Evolutionary conservation across 345 rosid genomes (phyloP), one percentile per base, ranked within the genome.

Genomic region (Aegle marmelos): DNA sequence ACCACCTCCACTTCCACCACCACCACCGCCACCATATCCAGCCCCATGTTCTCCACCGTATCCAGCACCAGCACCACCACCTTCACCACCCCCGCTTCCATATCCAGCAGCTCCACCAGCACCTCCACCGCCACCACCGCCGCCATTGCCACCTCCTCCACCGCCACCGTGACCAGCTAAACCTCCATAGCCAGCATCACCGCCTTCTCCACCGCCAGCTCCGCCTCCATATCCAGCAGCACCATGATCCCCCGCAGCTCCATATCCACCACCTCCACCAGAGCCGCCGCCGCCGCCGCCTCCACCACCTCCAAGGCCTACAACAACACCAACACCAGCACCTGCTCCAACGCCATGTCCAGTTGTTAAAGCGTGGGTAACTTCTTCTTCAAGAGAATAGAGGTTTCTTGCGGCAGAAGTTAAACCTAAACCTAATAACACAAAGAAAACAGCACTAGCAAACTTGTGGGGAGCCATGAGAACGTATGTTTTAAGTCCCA

Each of bases 331-430:
- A 17, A 33, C 45, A 3, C 84, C 90, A 34, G 76, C 81, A 19
- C 73, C 81, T 9, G 72, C 73, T 53, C 81, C 71, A 45, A 41
- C 34, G 0, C 85, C 85, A 45, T 39, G 34, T 22, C 70, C 79
- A 22, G n/a, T 34, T 36, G 39, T 68, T 10, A 53, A 45, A 28
- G 63, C 21, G 48, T 76, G 79, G 59, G 79, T 73, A 28, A 75
- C 77, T 8, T 66, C 54, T 81, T 75, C 84, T n/a, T 80, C 86
- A 68, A 66, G 27, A 33, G 79, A 79, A 57, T 87, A 81, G 54
- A 89, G 87, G 41, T 76, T 66, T 78, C 90, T 82, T 24, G 79
- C 65, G 11, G 88, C 89, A 11, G 88, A 81, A 73, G 82, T 79
- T n/a, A 85, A 24, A 14, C 83, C 85, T n/a, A 89, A 27, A 56